Evolutionary conservation across 108 stramenopile genomes (phyloP), one percentile per base, ranked within the genome.

Genomic region (Skeletonema tropicum): DNA sequence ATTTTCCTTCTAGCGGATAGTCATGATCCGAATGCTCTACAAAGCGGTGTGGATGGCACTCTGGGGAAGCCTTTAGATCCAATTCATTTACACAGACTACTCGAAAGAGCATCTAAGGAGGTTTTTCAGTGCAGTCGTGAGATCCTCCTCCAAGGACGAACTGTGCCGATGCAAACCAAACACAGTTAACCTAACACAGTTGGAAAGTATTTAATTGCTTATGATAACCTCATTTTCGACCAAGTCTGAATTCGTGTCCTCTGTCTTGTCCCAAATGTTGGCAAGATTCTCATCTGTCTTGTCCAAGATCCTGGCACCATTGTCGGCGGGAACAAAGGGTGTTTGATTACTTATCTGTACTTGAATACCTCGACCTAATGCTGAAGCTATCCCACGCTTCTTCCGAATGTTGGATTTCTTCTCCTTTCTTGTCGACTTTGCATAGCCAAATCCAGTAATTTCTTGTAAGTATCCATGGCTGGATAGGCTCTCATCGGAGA

Each of bases 31-130:
- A 14, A 41, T 19, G 29, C 52, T 15, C 25, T 82, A 76, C 90
- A 87, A 19, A 58, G 57, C 71, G 90, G 88, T 2, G 87, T 87
- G 71, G 87, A 91, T 71, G 85, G 85, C 17, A 85, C 74, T n/a
- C 38, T 91, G 11, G 73, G 82, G 48, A 91, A 84, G 63, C 90
- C 88, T 13, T 14, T 68, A 6, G 31, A 62, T 63, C 67, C 66
- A 10, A 57, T 45, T 7, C 59, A 75, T 23, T 8, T 75, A 21
- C 7, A 5, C 3, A 19, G 60, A 42, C 26, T 49, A 1, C 67
- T 75, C 25, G 67, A 75, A 25, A 39, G 1, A 17, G 67, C 66
- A 35, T 29, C 30, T 6, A 41, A 66, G 35, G 32, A 38, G 48
- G 19, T 6, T 29, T 17, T 59, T 12, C 15, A 60, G 11, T 19